phyloP scores from a whole-genome alignment of 495 filamentous ascomycete species.

The Podospora comata region DNA sequence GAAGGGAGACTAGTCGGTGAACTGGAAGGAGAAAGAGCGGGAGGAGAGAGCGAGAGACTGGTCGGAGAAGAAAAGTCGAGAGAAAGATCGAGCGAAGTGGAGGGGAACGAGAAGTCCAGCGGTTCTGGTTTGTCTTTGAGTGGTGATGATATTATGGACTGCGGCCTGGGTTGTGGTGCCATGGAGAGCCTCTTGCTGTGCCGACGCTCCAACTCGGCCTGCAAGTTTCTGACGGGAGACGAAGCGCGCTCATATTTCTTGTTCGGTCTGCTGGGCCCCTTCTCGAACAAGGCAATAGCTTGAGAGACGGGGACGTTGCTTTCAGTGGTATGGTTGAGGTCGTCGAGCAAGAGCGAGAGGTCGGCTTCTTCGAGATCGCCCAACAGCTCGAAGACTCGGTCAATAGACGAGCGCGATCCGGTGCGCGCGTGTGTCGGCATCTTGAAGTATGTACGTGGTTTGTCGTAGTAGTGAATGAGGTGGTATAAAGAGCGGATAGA shows the following conservation, averaged over 20 bases:
- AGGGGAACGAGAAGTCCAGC: background rate
- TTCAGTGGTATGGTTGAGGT: conserved; percentile 38
- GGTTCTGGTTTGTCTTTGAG: conserved; percentile 2
- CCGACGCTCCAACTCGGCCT: conserved; percentile 35
- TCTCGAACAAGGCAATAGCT: conserved; percentile 37
- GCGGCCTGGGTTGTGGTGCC: conserved; percentile 20
- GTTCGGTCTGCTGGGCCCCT: conserved; percentile 20
- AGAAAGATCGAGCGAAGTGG: background rate
- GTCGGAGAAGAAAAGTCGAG: background rate
- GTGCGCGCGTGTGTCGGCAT: conserved; percentile 36
- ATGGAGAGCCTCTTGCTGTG: conserved; percentile 37
- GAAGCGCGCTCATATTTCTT: conserved; percentile 27
- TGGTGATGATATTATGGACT: conserved; percentile 6
- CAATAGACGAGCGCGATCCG: conserved; percentile 37
- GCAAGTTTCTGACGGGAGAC: conserved; percentile 33
- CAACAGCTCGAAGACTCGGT: conserved; percentile 41
- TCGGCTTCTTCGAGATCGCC: conserved; percentile 37
- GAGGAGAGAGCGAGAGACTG: background rate
- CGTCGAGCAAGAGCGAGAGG: conserved; percentile 36
- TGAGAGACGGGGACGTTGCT: conserved; percentile 40
- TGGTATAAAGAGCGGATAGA: conserved; percentile 11
- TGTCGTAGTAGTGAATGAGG: background rate
- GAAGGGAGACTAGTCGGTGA: background rate
- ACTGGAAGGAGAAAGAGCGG: conserved; percentile 2
- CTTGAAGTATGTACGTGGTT: background rate